These are phyloP conservation scores for Geotrichum fermentans DNA, from an alignment of 1,139 yeast species.

Conservation along the genomic window DNA sequence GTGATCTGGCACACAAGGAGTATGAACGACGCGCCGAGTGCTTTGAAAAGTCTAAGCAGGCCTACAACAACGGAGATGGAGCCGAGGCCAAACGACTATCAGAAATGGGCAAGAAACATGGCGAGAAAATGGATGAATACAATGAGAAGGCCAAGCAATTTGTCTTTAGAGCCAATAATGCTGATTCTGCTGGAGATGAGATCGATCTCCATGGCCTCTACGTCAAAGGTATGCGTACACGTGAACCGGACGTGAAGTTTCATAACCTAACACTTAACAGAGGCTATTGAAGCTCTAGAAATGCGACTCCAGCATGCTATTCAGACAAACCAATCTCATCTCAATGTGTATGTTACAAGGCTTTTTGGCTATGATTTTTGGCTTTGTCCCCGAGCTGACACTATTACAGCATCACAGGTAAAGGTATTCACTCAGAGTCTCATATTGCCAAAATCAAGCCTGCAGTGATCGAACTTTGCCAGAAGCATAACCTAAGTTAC, in stretches of 20 bases:
- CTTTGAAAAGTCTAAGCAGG: constrained; percentile 66
- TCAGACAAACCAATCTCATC: constrained; percentile 51
- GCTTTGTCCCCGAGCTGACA: not conserved
- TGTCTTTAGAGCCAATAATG: constrained; percentile 82
- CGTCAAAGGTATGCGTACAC: constrained; percentile 50
- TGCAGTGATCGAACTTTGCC: constrained; percentile 75
- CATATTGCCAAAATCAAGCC: constrained; percentile 88
- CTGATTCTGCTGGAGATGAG: constrained; percentile 77
- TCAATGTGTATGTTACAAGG: constrained; percentile 35
- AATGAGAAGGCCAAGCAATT: constrained; percentile 77
- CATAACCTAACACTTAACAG: constrained; percentile 38
- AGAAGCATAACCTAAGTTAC: constrained; percentile 55
- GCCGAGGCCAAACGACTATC: constrained; percentile 68
- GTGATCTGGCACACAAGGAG: constrained; percentile 67
- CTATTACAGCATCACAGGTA: constrained; percentile 76
- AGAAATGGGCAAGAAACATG: constrained; percentile 58
- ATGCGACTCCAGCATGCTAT: constrained; percentile 66
- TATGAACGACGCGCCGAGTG: constrained; percentile 53
- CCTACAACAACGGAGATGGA: constrained; percentile 70
- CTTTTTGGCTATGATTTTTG: not conserved
- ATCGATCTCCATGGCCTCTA: constrained; percentile 90
- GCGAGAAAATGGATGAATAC: constrained; percentile 57
- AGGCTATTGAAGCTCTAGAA: constrained; percentile 74
- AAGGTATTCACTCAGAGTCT: constrained; percentile 76
- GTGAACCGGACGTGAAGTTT: too few species aligned